Evolutionary conservation across 2,329 filamentous ascomycete genomes (phyloP).

Genomic region (Cytospora piceicola): DNA sequence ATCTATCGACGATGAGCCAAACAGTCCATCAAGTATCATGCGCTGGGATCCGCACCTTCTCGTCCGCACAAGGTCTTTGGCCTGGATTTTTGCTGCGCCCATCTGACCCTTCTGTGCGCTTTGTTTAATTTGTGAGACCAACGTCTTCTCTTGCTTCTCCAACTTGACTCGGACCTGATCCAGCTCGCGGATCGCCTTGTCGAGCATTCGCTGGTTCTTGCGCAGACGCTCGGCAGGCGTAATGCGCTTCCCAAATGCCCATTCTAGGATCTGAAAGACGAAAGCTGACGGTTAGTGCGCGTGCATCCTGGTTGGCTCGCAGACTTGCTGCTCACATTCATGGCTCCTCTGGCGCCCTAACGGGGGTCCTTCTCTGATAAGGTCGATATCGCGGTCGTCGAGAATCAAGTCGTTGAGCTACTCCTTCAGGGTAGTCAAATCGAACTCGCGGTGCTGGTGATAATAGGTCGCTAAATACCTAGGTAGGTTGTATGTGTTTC

Average conservation of each 20-base stretch:
- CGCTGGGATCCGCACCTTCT: conserved; percentile 60
- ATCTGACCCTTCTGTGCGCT: conserved; percentile 98
- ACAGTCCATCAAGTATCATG: neutral
- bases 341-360: conserved; percentile 39
- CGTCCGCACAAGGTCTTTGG: conserved; percentile 93
- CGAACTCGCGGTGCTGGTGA: neutral
- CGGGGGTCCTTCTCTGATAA: conserved; percentile 15
- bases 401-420: neutral
- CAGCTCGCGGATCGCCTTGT: conserved; percentile 95
- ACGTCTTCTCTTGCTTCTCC: conserved; percentile 98
- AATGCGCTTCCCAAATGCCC: conserved; percentile 99
- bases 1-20: conserved; percentile 54
- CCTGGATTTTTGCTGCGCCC: conserved; percentile 98
- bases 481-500: neutral
- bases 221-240: conserved; percentile 90
- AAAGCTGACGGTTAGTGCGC: conserved; percentile 33
- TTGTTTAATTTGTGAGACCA: conserved; percentile 95
- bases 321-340: conserved; percentile 55
- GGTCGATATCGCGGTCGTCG: conserved; percentile 19
- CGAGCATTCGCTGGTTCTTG: conserved; percentile 94
- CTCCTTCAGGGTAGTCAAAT: neutral
- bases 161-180: conserved; percentile 94
- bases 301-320: neutral
- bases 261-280: conserved; percentile 84
- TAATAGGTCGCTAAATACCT: neutral